Evolutionary conservation across 257 asterid species (phyloP).

Genomic region (Ligustrum vulgare): DNA sequence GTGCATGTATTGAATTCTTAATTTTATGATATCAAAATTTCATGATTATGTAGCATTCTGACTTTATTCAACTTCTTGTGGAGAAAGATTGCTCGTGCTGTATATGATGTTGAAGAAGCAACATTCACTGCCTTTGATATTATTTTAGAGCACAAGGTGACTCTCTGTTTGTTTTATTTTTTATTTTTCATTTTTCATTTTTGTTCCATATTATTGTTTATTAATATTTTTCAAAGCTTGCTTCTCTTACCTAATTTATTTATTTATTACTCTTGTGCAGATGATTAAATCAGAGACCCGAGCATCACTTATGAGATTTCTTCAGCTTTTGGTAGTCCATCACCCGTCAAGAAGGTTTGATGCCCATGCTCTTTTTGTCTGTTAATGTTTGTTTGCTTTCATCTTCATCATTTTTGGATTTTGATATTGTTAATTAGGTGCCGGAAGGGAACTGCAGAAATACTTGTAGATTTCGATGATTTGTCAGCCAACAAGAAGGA

Average conservation of each 20-base stretch:
- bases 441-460: conserved; percentile 91
- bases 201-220: neutral
- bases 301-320: conserved; percentile 65
- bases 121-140: conserved; percentile 76
- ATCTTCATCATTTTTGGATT: conserved; percentile 21
- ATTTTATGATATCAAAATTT: conserved; percentile 15
- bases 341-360: conserved; percentile 90
- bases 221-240: conserved; percentile 1
- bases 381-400: conserved; percentile 4
- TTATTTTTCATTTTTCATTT: conserved; percentile 4
- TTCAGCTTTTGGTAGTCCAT: conserved; percentile 90
- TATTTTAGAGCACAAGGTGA: conserved; percentile 72
- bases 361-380: conserved; percentile 1
- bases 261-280: conserved; percentile 34
- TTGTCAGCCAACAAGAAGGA: conserved; percentile 39
- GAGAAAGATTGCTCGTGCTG: conserved; percentile 78
- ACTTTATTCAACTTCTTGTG: conserved; percentile 26
- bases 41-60: conserved; percentile 25
- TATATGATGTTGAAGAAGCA: conserved; percentile 95
- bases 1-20: conserved; percentile 23
- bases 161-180: conserved; percentile 10
- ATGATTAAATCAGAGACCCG: conserved; percentile 78
- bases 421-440: conserved; percentile 53
- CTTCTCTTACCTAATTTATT: conserved; percentile 9
- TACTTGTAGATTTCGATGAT: conserved; percentile 81